phyloP scores from a whole-genome alignment of 768 basidiomycete species.

The Macrolepiota fuliginosa region DNA sequence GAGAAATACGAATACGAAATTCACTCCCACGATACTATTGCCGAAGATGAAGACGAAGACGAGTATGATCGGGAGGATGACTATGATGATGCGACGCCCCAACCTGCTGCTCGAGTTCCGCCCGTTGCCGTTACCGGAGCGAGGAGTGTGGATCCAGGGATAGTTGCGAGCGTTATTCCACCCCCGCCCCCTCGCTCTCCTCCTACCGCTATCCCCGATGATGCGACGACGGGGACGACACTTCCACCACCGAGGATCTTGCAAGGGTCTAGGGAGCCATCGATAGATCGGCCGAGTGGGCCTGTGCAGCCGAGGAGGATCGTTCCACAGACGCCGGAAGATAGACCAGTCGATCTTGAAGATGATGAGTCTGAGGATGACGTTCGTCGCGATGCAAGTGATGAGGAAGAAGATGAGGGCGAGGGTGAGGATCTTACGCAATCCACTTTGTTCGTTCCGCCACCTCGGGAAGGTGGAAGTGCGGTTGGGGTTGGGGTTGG shows the following conservation, averaged over 20 bases:
- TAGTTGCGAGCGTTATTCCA: constrained; percentile 1
- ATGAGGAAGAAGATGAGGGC: not conserved
- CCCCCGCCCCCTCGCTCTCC: constrained; percentile 3
- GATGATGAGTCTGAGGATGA: not conserved
- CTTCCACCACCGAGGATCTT: not conserved
- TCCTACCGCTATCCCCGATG: not conserved
- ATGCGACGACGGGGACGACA: not conserved
- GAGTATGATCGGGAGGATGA: constrained; percentile 10
- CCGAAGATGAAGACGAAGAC: constrained; percentile 10
- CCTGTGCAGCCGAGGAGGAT: constrained; percentile 23
- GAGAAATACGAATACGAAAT: not conserved
- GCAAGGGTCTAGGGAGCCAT: not conserved
- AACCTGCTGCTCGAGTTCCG: constrained; percentile 4
- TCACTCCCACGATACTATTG: not conserved
- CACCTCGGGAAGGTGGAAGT: constrained; percentile 18
- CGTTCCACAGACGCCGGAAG: constrained; percentile 26
- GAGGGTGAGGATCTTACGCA: constrained; percentile 15
- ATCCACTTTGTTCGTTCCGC: constrained; percentile 27
- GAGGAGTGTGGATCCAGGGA: not conserved
- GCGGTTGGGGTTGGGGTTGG: constrained; percentile 11
- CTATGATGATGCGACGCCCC: constrained; percentile 12
- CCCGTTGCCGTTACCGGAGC: not conserved
- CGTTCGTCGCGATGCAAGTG: too few relatives aligned
- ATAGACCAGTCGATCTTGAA: not conserved
- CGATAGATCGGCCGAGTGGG: constrained; percentile 9